Evolutionary conservation across 495 filamentous ascomycete species (phyloP).

Genomic region (Oidiodendron maius): DNA sequence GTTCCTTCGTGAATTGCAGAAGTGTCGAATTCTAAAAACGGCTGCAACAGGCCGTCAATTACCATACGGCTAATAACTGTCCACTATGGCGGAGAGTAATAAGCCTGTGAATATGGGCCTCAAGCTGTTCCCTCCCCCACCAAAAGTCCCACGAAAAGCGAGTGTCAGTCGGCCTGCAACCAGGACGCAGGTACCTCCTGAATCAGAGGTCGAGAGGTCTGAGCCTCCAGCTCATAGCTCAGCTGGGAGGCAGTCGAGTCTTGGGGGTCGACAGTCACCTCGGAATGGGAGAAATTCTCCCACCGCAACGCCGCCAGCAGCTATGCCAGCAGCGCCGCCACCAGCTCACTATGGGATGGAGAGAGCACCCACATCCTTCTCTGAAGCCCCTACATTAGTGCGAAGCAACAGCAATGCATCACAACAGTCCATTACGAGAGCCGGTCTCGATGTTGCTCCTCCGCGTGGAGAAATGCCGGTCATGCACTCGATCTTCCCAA

Average conservation of each 20-base stretch:
- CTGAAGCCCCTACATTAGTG: slow-evolving; percentile 43
- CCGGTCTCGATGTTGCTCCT: slow-evolving; percentile 17
- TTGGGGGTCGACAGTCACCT: slow-evolving; percentile 19
- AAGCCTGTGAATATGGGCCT: slow-evolving; percentile 34
- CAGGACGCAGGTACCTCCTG: slow-evolving; percentile 10
- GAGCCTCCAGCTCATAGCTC: slow-evolving; percentile 33
- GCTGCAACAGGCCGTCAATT: not conserved
- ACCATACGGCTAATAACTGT: no score
- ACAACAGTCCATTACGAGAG: slow-evolving; percentile 41
- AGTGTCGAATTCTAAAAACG: not conserved
- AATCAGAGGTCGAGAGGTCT: slow-evolving; percentile 23
- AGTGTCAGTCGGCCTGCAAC: slow-evolving; percentile 16
- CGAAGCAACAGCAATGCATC: slow-evolving; percentile 39
- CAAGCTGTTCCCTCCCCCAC: slow-evolving; percentile 46
- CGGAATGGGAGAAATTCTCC: slow-evolving; percentile 26
- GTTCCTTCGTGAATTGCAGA: not conserved
- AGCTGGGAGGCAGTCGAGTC: slow-evolving; percentile 30
- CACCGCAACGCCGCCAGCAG: slow-evolving; percentile 31
- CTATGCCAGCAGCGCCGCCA: slow-evolving; percentile 27
- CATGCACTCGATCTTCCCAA: slow-evolving; percentile 74
- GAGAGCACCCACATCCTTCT: slow-evolving; percentile 41
- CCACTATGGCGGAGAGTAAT: not conserved
- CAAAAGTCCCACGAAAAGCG: slow-evolving; percentile 18
- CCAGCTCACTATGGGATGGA: slow-evolving; percentile 11
- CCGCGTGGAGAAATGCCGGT: slow-evolving; percentile 31